These are phyloP conservation scores for Entoloma clypeatum DNA, from an alignment of 1,284 basidiomycete genomes.

Conservation along the genomic window DNA sequence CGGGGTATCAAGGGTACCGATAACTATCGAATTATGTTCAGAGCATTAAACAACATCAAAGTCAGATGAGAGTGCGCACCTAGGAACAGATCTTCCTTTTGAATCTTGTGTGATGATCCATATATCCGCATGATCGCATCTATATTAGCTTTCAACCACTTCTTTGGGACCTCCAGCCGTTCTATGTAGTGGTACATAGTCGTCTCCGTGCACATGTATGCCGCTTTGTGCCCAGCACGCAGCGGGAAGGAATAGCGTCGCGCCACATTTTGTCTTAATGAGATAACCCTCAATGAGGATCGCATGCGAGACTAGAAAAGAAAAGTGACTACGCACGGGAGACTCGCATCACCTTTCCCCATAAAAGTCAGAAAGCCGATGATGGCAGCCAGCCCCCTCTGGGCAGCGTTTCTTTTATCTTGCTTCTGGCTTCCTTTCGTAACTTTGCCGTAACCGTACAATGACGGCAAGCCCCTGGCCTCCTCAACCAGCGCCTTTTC, in stretches of 20 bases:
- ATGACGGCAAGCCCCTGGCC: slow-evolving; percentile 39
- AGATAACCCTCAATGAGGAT: slow-evolving; percentile 6
- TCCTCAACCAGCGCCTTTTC: slow-evolving; percentile 31
- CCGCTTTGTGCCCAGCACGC: slow-evolving; percentile 57
- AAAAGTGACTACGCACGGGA: slow-evolving; percentile 5
- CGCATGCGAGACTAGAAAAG: slow-evolving; percentile 2
- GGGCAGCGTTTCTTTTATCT: slow-evolving; percentile 52
- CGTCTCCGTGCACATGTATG: too few relatives aligned
- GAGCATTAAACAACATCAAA: neutral
- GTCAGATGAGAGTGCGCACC: too few relatives aligned
- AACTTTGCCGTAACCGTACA: slow-evolving; percentile 55
- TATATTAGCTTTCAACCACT: slow-evolving; percentile 69
- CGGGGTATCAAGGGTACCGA: slow-evolving; percentile 63
- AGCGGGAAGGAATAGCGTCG: slow-evolving; percentile 60
- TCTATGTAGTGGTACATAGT: slow-evolving; percentile 69
- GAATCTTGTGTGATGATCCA: slow-evolving; percentile 49
- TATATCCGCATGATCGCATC: slow-evolving; percentile 58
- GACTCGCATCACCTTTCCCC: slow-evolving; percentile 33
- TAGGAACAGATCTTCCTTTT: slow-evolving; percentile 67
- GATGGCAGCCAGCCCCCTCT: slow-evolving; percentile 54
- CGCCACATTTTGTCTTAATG: slow-evolving; percentile 40
- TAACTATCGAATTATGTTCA: slow-evolving; percentile 41
- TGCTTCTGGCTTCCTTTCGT: slow-evolving; percentile 38
- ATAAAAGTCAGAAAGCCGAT: slow-evolving; percentile 47
- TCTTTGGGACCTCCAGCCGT: slow-evolving; percentile 55